Base-by-base conservation (phyloP, 2,329 filamentous ascomycete genomes). In the Neofusicoccum laricinum region DNA sequence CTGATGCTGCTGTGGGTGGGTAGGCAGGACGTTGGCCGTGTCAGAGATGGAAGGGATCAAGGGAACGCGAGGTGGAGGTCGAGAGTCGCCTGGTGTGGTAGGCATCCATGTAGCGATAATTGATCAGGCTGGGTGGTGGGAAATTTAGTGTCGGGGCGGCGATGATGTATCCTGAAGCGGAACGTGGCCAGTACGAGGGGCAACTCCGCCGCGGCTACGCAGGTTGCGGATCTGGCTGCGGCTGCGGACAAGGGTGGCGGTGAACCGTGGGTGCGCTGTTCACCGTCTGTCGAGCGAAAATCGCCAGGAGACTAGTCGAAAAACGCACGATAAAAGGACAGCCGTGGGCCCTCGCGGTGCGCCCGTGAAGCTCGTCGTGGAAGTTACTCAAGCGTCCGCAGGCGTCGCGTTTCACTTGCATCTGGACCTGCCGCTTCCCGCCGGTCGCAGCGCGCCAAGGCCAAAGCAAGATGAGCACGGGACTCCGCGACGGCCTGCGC, bases 61-160 rank as follows among this genome's bases (percentile, higher is more conserved):
- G 51, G 17, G 64, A 71, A 72, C 73, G 71, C 67, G 77, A 68
- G 66, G 64, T 41, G 17, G 70, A 72, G 75, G 71, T 66, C 76
- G 69, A 67, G 73, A 72, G 66, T 77, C 71, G 71, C 70, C 72
- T 67, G 74, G 68, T 67, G 74, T 73, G 67, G 74, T 72, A 76
- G 77, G 75, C 78, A 80, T 80, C 72, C 76, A 81, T 79, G 69
- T 74, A 70, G 43, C 45, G 49, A 30, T 55, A 40, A 25, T 63
- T 36, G 50, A 46, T 45, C 10, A 17, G 45, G 45, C 15, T 38
- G 50, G 25, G 10, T 32, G 58, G 45, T 30, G 38, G 48, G 21
- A 57, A 61, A 45, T 30, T 25, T 59, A 41, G 53, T 43, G 63
- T 36, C 34, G 41, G 41, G 17, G 14, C 51, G 50, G 63, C 46